Evolutionary conservation across 2,329 filamentous ascomycete species (phyloP), one percentile per base, ranked within the genome.

Genomic region (Helicocarpus griseus): DNA sequence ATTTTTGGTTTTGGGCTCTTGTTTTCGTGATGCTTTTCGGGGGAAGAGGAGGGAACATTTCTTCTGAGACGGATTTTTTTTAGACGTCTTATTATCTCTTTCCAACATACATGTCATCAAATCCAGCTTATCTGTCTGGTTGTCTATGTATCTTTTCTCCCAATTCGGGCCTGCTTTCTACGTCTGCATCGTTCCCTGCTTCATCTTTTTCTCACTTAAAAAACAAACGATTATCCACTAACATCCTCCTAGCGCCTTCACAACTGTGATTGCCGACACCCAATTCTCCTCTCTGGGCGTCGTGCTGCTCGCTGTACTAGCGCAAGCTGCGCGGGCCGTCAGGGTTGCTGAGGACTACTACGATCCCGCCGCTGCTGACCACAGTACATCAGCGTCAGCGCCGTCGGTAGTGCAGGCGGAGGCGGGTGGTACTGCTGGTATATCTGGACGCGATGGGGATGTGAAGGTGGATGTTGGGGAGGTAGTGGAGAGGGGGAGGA

Each of bases 231-330:
- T 8, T 8, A 38, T 4, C n/a, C 9, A 14, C 47, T 39, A 28
- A 49, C 24, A 52, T 31, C 28, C 43, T 48, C 4, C 41, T 28
- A 72, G 69, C 5, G 67, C 65, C 9, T 90, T 91, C 64, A 82
- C 82, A 1, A 83, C 83, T 56, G 70, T 91, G 39, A 71, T 84
- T 3, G 82, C 83, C 17, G 86, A 90, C 65, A 80, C 77, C 31
- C 86, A 89, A 61, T 87, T 87, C 65, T 80, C 86, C 2, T 73
- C 81, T 3, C 73, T 91, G 2, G 87, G 87, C 3, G 71, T 89
- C 19, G 75, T 87, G 56, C 74, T 91, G 8, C 64, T 90, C 43
- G 81, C 78, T 19, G 69, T 79, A 1, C 69, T 90, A 53, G 82
- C 83, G 3, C 79, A 80, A 55, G 67, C 85, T 21, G 68, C 77